Base-by-base conservation (phyloP, 1,139 yeast genomes). In the Magnusiomyces magnusii region DNA sequence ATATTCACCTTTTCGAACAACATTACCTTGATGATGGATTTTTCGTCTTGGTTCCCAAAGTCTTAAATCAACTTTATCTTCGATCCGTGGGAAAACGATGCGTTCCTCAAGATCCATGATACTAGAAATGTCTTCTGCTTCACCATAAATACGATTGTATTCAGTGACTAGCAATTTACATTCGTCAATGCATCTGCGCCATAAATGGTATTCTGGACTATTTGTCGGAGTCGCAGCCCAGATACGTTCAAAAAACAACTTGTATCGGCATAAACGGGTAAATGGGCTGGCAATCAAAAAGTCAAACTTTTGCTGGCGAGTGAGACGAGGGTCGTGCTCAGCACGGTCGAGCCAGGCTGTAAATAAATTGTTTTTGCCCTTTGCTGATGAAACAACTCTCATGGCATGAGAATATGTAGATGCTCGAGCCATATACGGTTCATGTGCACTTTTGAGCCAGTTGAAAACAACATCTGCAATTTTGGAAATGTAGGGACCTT, bases 401-500 rank as follows among this genome's bases (percentile, higher is more conserved):
- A 73, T 75, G 0, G 76, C 71, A 56, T 69, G 66, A 19, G 72
- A 65, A 56, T 74, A 72, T 10, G 70, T 69, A 41, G 70, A 67
- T 61, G 91, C 87, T 67, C 88, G 88, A 52, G 75, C 75, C 42
- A 85, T 67, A 60, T 88, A 81, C 0, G 84, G 77, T 2, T 76
- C 75, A 44, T 78, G 75, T 0, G 87, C 89, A 23, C 75, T 79
- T 39, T 76, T 75, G 1, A 87, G 77, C 96, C 96, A 90, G 50
- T 79, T 78, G 31, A 77, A 71, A 63, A 87, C 82, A 15, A 87
- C 77, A 58, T 82, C 83, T 1, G 88, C 89, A 24, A 90, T 80
- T 15, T 82, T 82, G 47, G 77, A 78, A 21, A 90, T 80, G 62
- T 83, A 85, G 54, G 85, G 87, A 0, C 95, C 95, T 62, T 85